A percentile compares a stretch with the other conserved stretches of the same genome.
Evolutionary conservation across 805 yeast species (phyloP).

Genomic region (Ogataea nonfermentans): DNA sequence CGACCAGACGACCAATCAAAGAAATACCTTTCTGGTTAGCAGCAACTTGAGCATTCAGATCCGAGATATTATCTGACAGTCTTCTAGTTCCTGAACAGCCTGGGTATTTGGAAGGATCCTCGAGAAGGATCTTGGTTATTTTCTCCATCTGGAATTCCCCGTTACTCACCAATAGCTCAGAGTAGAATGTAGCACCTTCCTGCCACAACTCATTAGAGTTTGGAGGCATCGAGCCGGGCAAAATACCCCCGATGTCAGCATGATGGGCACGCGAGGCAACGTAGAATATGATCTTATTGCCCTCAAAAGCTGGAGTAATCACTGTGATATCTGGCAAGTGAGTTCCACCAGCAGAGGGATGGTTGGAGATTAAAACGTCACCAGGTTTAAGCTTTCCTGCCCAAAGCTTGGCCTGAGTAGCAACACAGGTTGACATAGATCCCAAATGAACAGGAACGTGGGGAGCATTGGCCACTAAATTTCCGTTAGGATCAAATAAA

Average conservation of each 20-base stretch:
- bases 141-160: conserved; percentile 76
- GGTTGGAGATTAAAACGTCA: conserved; percentile 75
- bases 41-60: conserved; percentile 80
- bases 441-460: conserved; percentile 86
- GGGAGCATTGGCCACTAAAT: conserved; percentile 83
- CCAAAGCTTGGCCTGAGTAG: conserved; percentile 66
- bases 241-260: conserved; percentile 90
- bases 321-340: conserved; percentile 91
- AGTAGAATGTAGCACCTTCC: conserved; percentile 87
- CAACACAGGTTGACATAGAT: conserved; percentile 79
- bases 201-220: conserved; percentile 79
- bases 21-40: conserved; percentile 85
- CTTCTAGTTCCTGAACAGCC: conserved; percentile 91
- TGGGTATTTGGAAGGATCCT: conserved; percentile 75
- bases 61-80: conserved; percentile 78
- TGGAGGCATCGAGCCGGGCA: conserved; percentile 96
- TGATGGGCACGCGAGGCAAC: conserved; percentile 96
- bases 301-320: conserved; percentile 82
- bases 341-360: conserved; percentile 83
- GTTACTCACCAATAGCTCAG: conserved; percentile 67
- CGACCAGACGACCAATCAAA: conserved; percentile 56
- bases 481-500: conserved; percentile 71
- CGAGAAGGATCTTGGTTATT: conserved; percentile 58
- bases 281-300: conserved; percentile 66
- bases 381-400: conserved; percentile 62